Percentiles rank a stretch among this genome's conserved stretches.
phyloP scores from a whole-genome alignment of 2,329 filamentous ascomycete genomes.

The Rhynchosporium secalis region DNA sequence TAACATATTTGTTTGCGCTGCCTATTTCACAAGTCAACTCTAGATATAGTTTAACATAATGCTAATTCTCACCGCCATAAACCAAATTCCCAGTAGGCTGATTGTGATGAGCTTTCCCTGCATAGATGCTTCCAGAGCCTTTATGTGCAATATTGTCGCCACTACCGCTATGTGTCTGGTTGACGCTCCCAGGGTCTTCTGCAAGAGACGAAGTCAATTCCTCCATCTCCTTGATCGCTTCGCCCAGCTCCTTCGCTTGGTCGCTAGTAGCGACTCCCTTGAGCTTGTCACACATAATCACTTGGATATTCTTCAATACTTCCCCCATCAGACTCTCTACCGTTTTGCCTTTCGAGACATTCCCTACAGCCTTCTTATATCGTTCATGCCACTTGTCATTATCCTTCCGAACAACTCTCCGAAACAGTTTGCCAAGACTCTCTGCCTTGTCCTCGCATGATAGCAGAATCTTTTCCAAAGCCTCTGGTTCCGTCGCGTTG shows the following conservation, averaged over 20 bases:
- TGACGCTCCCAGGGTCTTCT: not conserved
- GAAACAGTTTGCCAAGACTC: constrained; percentile 29
- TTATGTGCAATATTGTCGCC: not conserved
- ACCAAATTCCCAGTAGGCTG: not conserved
- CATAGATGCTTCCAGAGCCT: not conserved
- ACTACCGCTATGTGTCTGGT: not conserved
- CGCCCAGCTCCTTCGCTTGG: constrained; percentile 10
- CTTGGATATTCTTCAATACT: constrained; percentile 31
- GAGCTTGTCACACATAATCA: constrained; percentile 26
- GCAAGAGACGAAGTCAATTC: not conserved
- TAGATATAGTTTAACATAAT: too few relatives aligned
- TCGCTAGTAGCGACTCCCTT: constrained; percentile 24
- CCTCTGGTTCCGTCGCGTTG: constrained; percentile 21
- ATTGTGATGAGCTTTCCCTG: not conserved
- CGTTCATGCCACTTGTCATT: constrained; percentile 28
- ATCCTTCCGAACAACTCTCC: constrained; percentile 28
- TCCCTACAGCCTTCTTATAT: constrained; percentile 30
- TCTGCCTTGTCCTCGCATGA: constrained; percentile 29
- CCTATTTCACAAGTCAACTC: too few relatives aligned
- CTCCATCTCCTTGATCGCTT: not conserved
- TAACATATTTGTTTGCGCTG: too few relatives aligned
- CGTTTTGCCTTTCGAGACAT: constrained; percentile 24
- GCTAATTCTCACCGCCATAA: not conserved
- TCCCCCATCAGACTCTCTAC: constrained; percentile 32
- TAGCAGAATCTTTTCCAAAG: constrained; percentile 23